Base-by-base conservation (phyloP, 345 rosid genomes). In the Linum usitatissimum region DNA sequence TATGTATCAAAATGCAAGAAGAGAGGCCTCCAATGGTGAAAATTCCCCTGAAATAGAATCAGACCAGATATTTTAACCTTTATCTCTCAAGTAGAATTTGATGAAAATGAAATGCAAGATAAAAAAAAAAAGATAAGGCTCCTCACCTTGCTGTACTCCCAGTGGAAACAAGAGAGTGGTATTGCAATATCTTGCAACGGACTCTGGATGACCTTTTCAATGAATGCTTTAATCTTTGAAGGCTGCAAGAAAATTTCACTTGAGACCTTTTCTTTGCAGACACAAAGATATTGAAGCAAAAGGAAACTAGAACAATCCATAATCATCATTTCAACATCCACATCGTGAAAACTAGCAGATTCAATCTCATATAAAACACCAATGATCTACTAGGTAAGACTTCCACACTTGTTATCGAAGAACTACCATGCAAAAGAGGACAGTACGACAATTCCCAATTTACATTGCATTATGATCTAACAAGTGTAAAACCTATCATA, bases 21-120 rank as follows among this genome's bases (percentile, higher is more conserved):
- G 71, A 92, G 62, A 1, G 90, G 95, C 77, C 93, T 85, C 98
- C 98, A 92, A 77, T 92, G 96, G 83, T 89, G 93, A 73, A 89
- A 89, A 75, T 84, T 92, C 15, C 98, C 98, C 98, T 92, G 85
- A 31, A 72, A 56, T n/a, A 58, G 38, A 74, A 76, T 66, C 20
- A 59, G 63, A 57, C 17, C n/a, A n/a, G n/a, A n/a, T n/a, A 18
- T 21, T 62, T 77, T 6, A 31, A 70, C 77, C 81, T 59, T 4
- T 59, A 54, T n/a, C 62, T 64, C 3, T 18, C 19, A 30, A 59
- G 21, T 14, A 19, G 39, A 60, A 48, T 14, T 28, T 12, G 19
- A 36, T n/a, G 53, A 56, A 54, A 39, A 18, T 57, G 64, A 34
- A 17, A 20, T n/a, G 57, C 13, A 19, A 42, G 53, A n/a, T 53